Percentiles rank a stretch among this genome's conserved stretches.
These are phyloP conservation scores for Yamadazyma sp. DNA, from an alignment of 805 yeast species.

Conservation along the genomic window DNA sequence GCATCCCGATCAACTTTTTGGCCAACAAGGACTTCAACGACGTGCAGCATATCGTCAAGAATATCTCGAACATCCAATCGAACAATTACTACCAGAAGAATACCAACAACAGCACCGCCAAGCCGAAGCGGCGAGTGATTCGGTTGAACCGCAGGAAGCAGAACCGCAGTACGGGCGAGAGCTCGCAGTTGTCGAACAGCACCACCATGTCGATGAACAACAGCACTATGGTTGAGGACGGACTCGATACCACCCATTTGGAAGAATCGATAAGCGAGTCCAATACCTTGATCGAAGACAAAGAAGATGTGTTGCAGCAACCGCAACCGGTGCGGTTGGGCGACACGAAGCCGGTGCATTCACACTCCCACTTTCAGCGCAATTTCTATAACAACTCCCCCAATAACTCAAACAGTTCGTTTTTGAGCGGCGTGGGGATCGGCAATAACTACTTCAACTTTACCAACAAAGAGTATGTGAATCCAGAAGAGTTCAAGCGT, in stretches of 20 bases:
- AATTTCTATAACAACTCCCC: slow-evolving; percentile 15
- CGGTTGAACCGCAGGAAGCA: slow-evolving; percentile 25
- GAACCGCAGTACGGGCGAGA: neutral
- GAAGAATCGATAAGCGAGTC: slow-evolving; percentile 8
- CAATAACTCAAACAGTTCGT: slow-evolving; percentile 19
- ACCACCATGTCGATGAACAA: neutral
- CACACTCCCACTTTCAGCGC: slow-evolving; percentile 22
- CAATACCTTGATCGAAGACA: slow-evolving; percentile 12
- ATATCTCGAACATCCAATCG: slow-evolving; percentile 48
- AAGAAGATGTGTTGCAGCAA: slow-evolving; percentile 9
- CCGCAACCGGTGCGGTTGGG: slow-evolving; percentile 17
- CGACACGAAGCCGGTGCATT: slow-evolving; percentile 16
- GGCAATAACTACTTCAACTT: slow-evolving; percentile 39
- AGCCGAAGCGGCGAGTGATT: slow-evolving; percentile 46
- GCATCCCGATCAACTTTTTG: slow-evolving; percentile 41
- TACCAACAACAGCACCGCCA: slow-evolving; percentile 17
- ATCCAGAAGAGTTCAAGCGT: slow-evolving; percentile 10
- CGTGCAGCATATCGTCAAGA: slow-evolving; percentile 37
- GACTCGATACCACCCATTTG: slow-evolving; percentile 1
- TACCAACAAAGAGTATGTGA: slow-evolving; percentile 26
- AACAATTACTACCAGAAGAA: slow-evolving; percentile 38
- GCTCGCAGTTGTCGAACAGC: neutral
- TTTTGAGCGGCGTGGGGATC: slow-evolving; percentile 34
- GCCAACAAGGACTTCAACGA: slow-evolving; percentile 26
- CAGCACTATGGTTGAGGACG: slow-evolving; percentile 1